Evolutionary conservation across 75 land plant genomes (phyloP), one percentile per base, ranked within the genome.

Genomic region (Isoetes taiwanensis): DNA sequence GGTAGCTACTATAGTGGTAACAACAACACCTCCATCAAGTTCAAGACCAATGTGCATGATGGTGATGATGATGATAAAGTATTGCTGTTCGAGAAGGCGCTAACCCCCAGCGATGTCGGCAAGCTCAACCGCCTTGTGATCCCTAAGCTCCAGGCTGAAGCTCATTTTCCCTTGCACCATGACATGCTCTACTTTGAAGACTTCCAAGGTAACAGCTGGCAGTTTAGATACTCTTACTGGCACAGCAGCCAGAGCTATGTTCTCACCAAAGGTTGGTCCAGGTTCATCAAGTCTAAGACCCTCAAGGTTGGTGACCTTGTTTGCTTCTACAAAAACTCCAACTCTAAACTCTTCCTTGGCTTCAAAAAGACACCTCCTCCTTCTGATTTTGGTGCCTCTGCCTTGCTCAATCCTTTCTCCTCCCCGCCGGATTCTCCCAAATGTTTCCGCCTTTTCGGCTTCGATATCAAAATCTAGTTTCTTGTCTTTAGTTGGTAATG

Each of bases 81-180:
- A 0, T 56, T 46, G 21, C 64, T 77, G 0, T 77, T 77, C 32
- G 63, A 57, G 9, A 77, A 77, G 72, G 77, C 59, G 40, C 35
- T 77, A 4, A 77, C 77, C 1, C 80, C 77, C 0, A 73, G 77
- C 54, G 80, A 77, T 28, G 80, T 77, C 11, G 77, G 80, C 0
- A 77, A 74, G 64, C 62, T 77, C 1, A 74, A 77, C 29, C 64
- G 80, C 27, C 68, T 77, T 19, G 80, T 74, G 1, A 77, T 77
- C 23, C 80, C 80, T 1, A 77, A 77, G 56, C 64, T 60, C 37
- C 56, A 64, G n/a, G 80, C 77, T 0, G 28, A 54, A 34, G 39
- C 56, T 57, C 48, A 64, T 56, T 77, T 77, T 2, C 77, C 70
- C 0, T 0, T 14, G 8, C 43, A 66, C 17, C 34, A 42, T 24